Base-by-base conservation (phyloP, 495 filamentous ascomycete genomes). In the Staphylotrichum longicolle region DNA sequence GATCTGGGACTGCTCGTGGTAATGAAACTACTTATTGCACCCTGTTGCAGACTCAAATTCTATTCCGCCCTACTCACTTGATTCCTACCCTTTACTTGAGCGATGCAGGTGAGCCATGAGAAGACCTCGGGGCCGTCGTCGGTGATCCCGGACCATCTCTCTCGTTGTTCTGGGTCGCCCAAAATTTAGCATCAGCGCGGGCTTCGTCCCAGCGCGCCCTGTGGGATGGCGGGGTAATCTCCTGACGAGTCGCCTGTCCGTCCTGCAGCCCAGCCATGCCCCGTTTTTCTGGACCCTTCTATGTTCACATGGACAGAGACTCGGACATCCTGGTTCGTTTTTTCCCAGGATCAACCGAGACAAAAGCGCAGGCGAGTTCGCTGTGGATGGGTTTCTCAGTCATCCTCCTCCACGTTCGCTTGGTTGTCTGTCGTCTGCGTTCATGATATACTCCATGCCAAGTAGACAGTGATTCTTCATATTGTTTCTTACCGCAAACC, bases 1-100 rank as follows among this genome's bases (percentile, higher is more conserved):
- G 49, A 56, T 65, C 20, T 45, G 58, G 60, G 54, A 48, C 27
- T 35, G 57, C 34, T 54, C 44, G 37, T 54, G 58, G 61, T 59
- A 67, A 61, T 64, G 65, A 67, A 64, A 51, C 39, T 54, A 58
- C 40, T 53, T 6, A 6, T 39, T 53, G 49, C 8, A 42, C 15
- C 27, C 51, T 32, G 44, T 59, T 33, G 39, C 57, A 42, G 12
- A 42, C 40, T 46, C 15, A n/a, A 48, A 37, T 15, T 61, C 32
- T 51, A 34, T 14, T 3, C 27, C 32, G 37, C 27, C 41, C 32
- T 4, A 7, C 15, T 32, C 27, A 55, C 3, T 57, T 2, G 8
- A 45, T 8, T 10, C 8, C 27, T 3, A 30, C 2, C 11, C 6
- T 41, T 40, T 3, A 34, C 37, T 33, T n/a, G n/a, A 14, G 20